phyloP scores from a whole-genome alignment of 345 rosid genomes.

The Durio zibethinus region DNA sequence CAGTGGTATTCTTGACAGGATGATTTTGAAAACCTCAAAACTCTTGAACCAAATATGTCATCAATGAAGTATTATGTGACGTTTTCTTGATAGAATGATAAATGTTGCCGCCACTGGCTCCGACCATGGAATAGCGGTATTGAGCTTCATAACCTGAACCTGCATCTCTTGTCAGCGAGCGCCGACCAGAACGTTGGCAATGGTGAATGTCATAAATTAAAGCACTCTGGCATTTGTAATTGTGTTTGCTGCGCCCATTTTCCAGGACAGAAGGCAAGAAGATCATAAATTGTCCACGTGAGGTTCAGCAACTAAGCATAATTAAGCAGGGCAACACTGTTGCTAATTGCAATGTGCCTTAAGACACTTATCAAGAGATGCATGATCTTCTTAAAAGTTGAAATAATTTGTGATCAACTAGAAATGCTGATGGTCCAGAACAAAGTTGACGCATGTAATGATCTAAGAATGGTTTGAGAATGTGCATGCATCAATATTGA shows the following conservation, averaged over 20 bases:
- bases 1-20: constrained; percentile 20
- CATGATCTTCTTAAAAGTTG: constrained; percentile 21
- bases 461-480: neutral
- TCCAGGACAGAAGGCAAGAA: constrained; percentile 38
- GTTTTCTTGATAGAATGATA: constrained; percentile 31
- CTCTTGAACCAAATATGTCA: constrained; percentile 30
- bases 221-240: constrained; percentile 23
- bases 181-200: constrained; percentile 12
- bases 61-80: constrained; percentile 29
- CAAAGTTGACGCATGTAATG: constrained; percentile 15
- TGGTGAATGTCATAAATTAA: constrained; percentile 25
- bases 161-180: constrained; percentile 23
- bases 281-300: constrained; percentile 48
- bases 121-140: constrained; percentile 53
- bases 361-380: constrained; percentile 18
- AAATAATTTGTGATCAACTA: constrained; percentile 4
- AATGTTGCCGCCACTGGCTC: constrained; percentile 44
- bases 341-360: constrained; percentile 20
- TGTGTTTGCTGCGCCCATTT: constrained; percentile 41
- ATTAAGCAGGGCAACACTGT: constrained; percentile 18
- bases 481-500: neutral
- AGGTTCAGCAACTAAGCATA: constrained; percentile 28
- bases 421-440: constrained; percentile 17
- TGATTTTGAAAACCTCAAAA: constrained; percentile 25
- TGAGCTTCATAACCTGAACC: constrained; percentile 39